Evolutionary conservation across 2,329 filamentous ascomycete species (phyloP), one percentile per base, ranked within the genome.

Genomic region (Tolypocladium endophyticum): DNA sequence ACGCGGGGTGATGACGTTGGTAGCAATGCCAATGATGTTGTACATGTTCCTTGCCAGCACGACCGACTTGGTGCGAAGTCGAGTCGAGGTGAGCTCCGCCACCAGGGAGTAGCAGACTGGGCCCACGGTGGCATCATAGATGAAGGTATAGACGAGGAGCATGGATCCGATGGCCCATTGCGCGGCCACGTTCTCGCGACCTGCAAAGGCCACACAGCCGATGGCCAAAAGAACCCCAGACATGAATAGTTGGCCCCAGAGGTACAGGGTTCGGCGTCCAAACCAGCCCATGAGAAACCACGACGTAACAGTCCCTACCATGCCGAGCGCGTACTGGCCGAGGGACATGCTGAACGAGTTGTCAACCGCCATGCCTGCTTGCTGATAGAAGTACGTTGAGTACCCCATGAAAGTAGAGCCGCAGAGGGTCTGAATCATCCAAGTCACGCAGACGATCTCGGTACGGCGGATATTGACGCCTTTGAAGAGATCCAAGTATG

Each of bases 101-200:
- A 96, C 91, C 39, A 96, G 81, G 0, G 90, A 93, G 75, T 94
- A 96, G 74, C 89, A 92, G 33, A 96, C 90, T 43, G 63, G 74
- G 0, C 74, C 74, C 33, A 76, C 70, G 6, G 73, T 75, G 45
- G 66, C 67, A 61, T 76, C 69, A 58, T 75, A 76, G 56, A 76
- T 72, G 36, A 79, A 74, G 25, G 75, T 77, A 68, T 78, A 79
- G 61, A 77, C 68, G 28, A 74, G 64, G 2, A 74, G 70, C 59
- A 84, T 69, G 2, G 75, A 73, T 2, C 79, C 81, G 1, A 79
- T 78, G 0, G 74, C 76, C 72, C 75, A 79, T 16, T 79, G 77
- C 1, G 77, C 79, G 8, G 77, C 70, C 0, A 74, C 76, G 38
- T 78, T 73, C 38, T 78, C 72, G 59, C 75, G 76, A 1, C 73